Evolutionary conservation across 257 asterid genomes (phyloP).

Genomic region (Nicotiana attenuata): DNA sequence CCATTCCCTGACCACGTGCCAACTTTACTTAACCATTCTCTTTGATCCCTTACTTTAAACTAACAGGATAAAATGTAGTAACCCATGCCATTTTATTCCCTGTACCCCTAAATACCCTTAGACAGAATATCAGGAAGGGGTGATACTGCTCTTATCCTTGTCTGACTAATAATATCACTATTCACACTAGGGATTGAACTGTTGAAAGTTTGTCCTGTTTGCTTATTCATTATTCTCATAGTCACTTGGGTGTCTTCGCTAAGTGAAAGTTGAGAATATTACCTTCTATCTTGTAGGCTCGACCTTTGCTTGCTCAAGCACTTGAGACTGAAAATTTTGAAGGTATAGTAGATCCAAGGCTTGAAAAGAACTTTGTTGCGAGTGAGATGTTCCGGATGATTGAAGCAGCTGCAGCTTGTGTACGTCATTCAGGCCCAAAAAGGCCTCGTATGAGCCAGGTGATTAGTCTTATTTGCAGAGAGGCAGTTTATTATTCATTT

Average conservation of each 20-base stretch:
- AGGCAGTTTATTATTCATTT: not conserved
- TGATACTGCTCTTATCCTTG: not conserved
- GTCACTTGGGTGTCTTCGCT: not conserved
- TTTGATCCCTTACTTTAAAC: too few species aligned
- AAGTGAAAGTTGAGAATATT: not conserved
- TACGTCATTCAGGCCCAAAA: slow-evolving; percentile 72
- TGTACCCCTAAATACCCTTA: not conserved
- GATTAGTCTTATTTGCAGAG: not conserved
- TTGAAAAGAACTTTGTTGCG: slow-evolving; percentile 43
- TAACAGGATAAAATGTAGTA: not conserved
- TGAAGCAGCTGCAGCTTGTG: slow-evolving; percentile 92
- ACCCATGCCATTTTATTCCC: not conserved
- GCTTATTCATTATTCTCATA: not conserved
- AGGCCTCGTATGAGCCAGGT: slow-evolving; percentile 86
- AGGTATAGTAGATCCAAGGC: slow-evolving; percentile 50
- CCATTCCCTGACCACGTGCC: too few species aligned
- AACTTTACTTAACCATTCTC: too few species aligned
- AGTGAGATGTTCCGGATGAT: slow-evolving; percentile 77
- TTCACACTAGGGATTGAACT: not conserved
- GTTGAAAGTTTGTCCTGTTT: not conserved
- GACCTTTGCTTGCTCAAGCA: slow-evolving; percentile 69
- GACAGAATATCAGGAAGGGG: not conserved
- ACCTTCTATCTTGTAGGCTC: slow-evolving; percentile 42
- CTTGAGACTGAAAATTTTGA: slow-evolving; percentile 58
- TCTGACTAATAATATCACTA: not conserved